Evolutionary conservation across 148 eudicot genomes (phyloP).

Genomic region (Chenopodium berlandieri): DNA sequence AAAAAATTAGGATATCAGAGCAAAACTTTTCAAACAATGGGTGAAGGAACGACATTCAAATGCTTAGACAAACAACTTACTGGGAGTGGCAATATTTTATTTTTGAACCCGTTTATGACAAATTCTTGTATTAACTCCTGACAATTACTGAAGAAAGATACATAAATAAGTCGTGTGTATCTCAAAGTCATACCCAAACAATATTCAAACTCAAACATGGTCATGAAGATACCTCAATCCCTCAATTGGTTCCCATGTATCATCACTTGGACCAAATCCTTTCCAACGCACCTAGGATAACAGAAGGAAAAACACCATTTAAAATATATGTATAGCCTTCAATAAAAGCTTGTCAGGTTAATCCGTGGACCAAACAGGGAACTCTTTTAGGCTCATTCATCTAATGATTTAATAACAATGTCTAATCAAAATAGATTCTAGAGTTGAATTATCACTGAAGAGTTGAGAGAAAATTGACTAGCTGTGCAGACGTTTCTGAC

Average conservation of each 20-base stretch:
- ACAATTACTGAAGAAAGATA: conserved; percentile 64
- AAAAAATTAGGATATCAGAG: neutral
- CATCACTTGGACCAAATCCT: conserved; percentile 78
- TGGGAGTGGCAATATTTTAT: conserved; percentile 78
- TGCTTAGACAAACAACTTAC: conserved; percentile 41
- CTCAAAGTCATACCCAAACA: neutral
- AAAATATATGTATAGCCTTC: neutral
- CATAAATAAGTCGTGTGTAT: conserved; percentile 1
- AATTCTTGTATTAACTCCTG: conserved; percentile 61
- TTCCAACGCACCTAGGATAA: conserved; percentile 78
- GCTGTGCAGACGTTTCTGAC: neutral
- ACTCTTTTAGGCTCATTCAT: neutral
- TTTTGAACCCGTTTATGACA: conserved; percentile 54
- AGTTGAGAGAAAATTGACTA: neutral
- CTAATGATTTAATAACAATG: neutral
- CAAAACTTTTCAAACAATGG: neutral
- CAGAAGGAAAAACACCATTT: neutral
- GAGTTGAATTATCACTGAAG: neutral
- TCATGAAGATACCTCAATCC: conserved; percentile 55
- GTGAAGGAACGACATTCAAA: neutral
- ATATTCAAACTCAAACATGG: neutral
- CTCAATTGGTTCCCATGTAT: conserved; percentile 92
- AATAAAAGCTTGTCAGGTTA: neutral
- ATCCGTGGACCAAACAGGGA: neutral
- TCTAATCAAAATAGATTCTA: neutral